Conservation (phyloP, 208 protist genomes). For the Entamoeba moshkovskii region DNA sequence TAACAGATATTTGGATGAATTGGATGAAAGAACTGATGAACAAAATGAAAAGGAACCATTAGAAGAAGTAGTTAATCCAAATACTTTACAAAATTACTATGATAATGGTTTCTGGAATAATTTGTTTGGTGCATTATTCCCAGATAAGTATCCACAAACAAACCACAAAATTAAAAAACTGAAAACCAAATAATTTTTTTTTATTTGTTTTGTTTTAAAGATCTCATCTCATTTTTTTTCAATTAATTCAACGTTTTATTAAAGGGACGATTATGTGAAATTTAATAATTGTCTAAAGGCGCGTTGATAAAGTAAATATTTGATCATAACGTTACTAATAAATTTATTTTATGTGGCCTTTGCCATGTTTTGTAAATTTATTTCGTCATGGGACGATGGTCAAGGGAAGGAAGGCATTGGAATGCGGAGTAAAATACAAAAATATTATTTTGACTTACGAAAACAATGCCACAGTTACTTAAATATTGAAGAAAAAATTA, state of each 20-base stretch:
- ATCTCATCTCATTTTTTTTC: not conserved
- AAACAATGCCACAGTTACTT: too few species aligned
- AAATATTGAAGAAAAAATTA: too few species aligned
- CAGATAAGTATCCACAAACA: not conserved
- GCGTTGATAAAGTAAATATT: not conserved
- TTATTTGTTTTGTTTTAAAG: not conserved
- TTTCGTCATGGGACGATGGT: conserved; percentile 5
- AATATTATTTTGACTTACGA: not conserved
- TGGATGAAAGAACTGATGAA: not conserved
- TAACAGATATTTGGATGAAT: not conserved
- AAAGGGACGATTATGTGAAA: not conserved
- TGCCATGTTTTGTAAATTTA: too few species aligned
- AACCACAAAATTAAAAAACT: not conserved
- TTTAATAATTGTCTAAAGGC: not conserved
- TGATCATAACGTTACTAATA: not conserved
- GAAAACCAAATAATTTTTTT: not conserved
- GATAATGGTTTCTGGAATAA: not conserved
- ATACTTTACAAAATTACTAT: not conserved
- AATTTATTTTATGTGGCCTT: too few species aligned
- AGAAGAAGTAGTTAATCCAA: not conserved
- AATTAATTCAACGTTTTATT: not conserved
- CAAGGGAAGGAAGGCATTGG: not conserved
- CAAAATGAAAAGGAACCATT: not conserved
- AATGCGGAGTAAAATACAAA: not conserved
- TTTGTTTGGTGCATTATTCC: not conserved